These are phyloP conservation scores for Insectozyma bohioensis DNA, from an alignment of 1,139 yeast species.

Conservation along the genomic window DNA sequence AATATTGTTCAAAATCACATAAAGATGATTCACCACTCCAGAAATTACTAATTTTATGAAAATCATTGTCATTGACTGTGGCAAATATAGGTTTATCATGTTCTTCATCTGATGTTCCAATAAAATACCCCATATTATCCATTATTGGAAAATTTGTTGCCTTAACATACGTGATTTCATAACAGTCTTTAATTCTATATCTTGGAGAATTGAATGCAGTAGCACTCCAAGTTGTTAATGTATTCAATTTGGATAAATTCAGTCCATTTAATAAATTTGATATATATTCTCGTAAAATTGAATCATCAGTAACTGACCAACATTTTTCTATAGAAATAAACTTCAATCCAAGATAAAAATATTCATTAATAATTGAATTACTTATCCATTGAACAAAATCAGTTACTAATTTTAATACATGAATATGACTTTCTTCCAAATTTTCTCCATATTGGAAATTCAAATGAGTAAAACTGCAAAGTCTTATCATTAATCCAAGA, in stretches of 20 bases:
- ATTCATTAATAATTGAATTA: constrained; percentile 2
- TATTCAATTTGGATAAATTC: background rate
- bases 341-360: constrained; percentile 11
- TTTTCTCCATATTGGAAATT: constrained; percentile 32
- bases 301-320: constrained; percentile 35
- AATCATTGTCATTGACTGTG: constrained; percentile 1
- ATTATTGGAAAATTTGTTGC: constrained; percentile 7
- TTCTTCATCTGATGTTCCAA: constrained; percentile 8
- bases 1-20: constrained; percentile 30
- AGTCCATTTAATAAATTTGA: constrained; percentile 4
- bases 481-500: constrained; percentile 15
- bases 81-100: constrained; percentile 8
- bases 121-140: constrained; percentile 9
- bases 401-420: constrained; percentile 23
- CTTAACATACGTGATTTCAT: constrained; percentile 10
- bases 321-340: constrained; percentile 24
- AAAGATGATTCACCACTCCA: constrained; percentile 32
- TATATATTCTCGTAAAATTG: constrained; percentile 22
- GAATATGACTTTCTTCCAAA: constrained; percentile 27
- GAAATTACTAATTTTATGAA: constrained; percentile 16
- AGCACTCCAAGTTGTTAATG: constrained; percentile 17
- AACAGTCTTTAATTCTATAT: constrained; percentile 20
- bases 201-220: constrained; percentile 26
- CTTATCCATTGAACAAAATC: constrained; percentile 19
- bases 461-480: constrained; percentile 16